phyloP scores from a whole-genome alignment of 805 yeast species.

The Nakazawaea wyomingensis region DNA sequence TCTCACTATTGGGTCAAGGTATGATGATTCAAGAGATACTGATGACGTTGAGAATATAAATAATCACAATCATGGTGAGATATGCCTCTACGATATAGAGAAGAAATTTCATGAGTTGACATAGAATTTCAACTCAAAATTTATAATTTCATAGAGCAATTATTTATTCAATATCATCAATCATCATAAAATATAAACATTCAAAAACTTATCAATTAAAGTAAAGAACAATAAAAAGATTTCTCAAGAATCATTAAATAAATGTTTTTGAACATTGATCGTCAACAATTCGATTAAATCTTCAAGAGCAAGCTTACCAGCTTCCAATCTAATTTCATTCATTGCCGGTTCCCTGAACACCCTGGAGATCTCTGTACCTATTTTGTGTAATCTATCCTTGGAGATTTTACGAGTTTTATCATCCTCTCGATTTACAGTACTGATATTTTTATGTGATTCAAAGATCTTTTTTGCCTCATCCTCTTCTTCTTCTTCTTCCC shows the following conservation, averaged over 20 bases:
- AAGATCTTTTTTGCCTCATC: too few species aligned
- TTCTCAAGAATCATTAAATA: conserved; percentile 2
- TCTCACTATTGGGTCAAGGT: neutral
- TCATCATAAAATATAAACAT: neutral
- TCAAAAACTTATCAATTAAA: neutral
- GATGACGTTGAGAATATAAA: neutral
- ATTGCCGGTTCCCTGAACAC: conserved; percentile 7
- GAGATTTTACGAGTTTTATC: conserved; percentile 17
- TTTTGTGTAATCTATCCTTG: conserved; percentile 14
- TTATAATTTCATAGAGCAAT: neutral
- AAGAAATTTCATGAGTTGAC: too few species aligned
- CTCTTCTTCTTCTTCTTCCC: too few species aligned
- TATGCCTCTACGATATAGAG: too few species aligned
- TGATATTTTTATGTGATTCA: neutral
- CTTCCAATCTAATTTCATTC: neutral
- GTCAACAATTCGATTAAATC: conserved; percentile 8
- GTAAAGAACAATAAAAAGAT: neutral
- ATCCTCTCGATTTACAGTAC: neutral
- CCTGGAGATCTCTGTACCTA: neutral
- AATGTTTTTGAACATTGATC: conserved; percentile 6
- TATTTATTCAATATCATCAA: neutral
- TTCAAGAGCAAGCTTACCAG: conserved; percentile 2
- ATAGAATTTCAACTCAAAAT: too few species aligned
- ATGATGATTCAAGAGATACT: conserved; percentile 1
- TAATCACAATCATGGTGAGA: too few species aligned